These are phyloP conservation scores for Stagonosporopsis vannaccii DNA, from an alignment of 2,329 filamentous ascomycete species.

Conservation along the genomic window DNA sequence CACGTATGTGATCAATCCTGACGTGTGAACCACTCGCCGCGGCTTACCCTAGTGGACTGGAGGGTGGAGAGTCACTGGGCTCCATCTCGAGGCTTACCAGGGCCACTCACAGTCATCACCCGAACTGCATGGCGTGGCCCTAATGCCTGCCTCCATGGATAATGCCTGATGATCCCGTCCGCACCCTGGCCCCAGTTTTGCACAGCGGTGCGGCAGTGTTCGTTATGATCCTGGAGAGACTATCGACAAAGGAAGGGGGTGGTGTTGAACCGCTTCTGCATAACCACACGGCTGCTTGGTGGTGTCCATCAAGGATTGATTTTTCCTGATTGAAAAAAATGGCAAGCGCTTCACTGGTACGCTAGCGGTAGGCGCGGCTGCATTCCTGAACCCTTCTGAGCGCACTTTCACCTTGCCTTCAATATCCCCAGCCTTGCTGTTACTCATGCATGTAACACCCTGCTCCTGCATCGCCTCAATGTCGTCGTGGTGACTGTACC, in stretches of 20 bases:
- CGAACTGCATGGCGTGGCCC: constrained; percentile 22
- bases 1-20: constrained; percentile 6
- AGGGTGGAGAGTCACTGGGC: constrained; percentile 21
- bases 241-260: constrained; percentile 4
- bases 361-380: constrained; percentile 19
- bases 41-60: constrained; percentile 9
- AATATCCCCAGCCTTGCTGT: constrained; percentile 5
- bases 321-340: background rate
- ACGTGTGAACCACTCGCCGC: constrained; percentile 14
- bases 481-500: background rate
- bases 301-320: background rate
- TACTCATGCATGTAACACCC: background rate
- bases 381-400: constrained; percentile 2
- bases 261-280: constrained; percentile 8
- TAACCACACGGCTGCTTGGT: constrained; percentile 2
- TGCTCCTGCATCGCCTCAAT: background rate
- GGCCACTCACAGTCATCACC: constrained; percentile 26
- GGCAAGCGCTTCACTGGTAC: constrained; percentile 11
- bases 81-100: constrained; percentile 22
- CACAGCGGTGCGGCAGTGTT: constrained; percentile 14
- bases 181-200: constrained; percentile 31
- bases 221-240: background rate
- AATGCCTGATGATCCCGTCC: constrained; percentile 11
- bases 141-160: constrained; percentile 22
- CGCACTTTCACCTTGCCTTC: background rate